Conservation (phyloP, 2,329 filamentous ascomycete species). For the Exophiala oligosperma region DNA sequence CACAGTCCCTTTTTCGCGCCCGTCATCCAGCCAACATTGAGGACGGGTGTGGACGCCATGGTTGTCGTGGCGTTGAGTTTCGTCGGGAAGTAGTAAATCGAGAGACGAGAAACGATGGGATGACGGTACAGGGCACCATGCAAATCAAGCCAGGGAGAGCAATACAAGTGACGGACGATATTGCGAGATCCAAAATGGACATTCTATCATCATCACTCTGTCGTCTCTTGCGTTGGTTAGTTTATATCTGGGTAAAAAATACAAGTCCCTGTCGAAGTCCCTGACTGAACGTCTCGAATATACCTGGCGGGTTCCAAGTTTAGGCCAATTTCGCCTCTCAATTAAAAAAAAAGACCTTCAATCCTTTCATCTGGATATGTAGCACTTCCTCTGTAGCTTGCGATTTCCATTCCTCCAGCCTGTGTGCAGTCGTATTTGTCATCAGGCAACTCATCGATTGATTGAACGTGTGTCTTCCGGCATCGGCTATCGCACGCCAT, state of each 20-base stretch:
- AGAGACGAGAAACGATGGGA: too few species aligned
- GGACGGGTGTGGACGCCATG: conserved; percentile 52
- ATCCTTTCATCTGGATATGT: too few species aligned
- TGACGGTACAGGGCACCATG: too few species aligned
- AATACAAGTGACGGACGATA: neutral
- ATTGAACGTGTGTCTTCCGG: neutral
- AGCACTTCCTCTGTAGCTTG: too few species aligned
- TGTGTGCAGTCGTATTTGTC: neutral
- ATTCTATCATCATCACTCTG: neutral
- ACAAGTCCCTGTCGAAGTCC: neutral
- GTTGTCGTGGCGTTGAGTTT: conserved; percentile 53
- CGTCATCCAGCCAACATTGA: conserved; percentile 59
- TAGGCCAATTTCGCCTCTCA: too few species aligned
- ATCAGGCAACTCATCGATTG: neutral
- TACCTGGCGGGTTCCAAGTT: too few species aligned
- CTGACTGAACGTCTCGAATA: too few species aligned
- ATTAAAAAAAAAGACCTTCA: too few species aligned
- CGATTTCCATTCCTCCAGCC: neutral
- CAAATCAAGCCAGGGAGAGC: neutral
- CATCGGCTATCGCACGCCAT: conserved; percentile 11
- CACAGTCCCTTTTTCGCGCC: conserved; percentile 62
- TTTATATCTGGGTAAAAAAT: too few species aligned
- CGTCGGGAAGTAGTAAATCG: conserved; percentile 31
- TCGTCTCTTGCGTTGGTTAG: too few species aligned
- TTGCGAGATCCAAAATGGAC: neutral